Percentiles rank a stretch among this genome's conserved stretches.
These are phyloP conservation scores for Ceratocystis eucalypticola DNA, from an alignment of 2,329 filamentous ascomycete genomes.

Conservation along the genomic window DNA sequence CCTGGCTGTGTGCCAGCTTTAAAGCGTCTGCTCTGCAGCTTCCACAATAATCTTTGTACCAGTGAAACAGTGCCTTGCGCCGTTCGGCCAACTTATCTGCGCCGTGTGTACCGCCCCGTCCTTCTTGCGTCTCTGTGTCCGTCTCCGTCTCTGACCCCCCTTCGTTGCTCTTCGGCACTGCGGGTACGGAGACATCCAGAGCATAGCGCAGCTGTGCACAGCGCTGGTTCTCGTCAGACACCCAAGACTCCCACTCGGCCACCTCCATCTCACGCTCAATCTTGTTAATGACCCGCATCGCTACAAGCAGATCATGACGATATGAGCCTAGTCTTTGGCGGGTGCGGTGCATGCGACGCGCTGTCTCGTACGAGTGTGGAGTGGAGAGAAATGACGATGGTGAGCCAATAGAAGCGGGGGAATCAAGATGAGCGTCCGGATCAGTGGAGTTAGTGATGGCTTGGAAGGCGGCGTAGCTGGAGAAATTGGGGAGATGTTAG, in stretches of 20 bases:
- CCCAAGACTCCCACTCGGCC: constrained; percentile 89
- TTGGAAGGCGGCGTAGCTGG: constrained; percentile 47
- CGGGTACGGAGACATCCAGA: neutral
- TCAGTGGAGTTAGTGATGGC: constrained; percentile 44
- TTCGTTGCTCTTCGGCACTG: too few species aligned
- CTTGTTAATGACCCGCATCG: constrained; percentile 76
- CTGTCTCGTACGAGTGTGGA: constrained; percentile 30
- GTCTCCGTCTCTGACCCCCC: constrained; percentile 15
- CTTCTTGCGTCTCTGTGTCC: constrained; percentile 26
- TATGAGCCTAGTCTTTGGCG: constrained; percentile 72
- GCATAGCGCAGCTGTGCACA: constrained; percentile 46
- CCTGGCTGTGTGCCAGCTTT: constrained; percentile 20
- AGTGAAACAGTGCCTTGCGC: constrained; percentile 31
- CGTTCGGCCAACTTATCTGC: constrained; percentile 25
- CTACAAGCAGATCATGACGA: constrained; percentile 80
- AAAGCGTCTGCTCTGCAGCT: constrained; percentile 39
- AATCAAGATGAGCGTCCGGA: constrained; percentile 42
- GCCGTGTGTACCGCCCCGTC: constrained; percentile 25
- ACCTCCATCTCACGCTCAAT: constrained; percentile 76
- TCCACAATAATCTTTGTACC: constrained; percentile 42
- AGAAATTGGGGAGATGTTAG: too few species aligned
- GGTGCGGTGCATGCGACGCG: constrained; percentile 59
- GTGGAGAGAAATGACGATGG: constrained; percentile 33
- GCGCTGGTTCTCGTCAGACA: constrained; percentile 60
- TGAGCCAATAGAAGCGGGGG: constrained; percentile 34